phyloP scores from a whole-genome alignment of 345 rosid species.

The Adansonia digitata region DNA sequence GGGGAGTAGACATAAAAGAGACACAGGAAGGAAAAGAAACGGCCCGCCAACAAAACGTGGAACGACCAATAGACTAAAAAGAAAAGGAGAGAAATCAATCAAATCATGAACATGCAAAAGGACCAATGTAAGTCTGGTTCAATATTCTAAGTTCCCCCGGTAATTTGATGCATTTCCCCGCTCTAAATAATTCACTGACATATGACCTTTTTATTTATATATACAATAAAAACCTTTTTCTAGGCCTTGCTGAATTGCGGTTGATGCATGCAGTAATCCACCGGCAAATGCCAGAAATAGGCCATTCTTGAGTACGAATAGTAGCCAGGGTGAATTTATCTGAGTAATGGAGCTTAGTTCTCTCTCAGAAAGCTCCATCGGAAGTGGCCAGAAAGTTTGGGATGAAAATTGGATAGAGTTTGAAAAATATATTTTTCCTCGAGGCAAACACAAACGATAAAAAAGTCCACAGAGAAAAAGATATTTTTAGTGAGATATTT shows the following conservation, averaged over 20 bases:
- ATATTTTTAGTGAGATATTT: slow-evolving; percentile 13
- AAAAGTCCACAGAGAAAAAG: neutral
- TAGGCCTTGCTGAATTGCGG: neutral
- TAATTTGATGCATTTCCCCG: neutral
- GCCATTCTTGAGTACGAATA: neutral
- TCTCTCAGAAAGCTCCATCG: slow-evolving; percentile 1
- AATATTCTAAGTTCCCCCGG: neutral
- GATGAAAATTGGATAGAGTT: slow-evolving; percentile 6
- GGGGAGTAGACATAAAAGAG: neutral
- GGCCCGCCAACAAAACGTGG: neutral
- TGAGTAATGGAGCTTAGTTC: neutral
- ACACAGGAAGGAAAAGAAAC: neutral
- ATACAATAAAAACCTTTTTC: neutral
- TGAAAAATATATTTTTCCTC: neutral
- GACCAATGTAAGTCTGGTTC: neutral
- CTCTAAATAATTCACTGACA: neutral
- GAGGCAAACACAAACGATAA: neutral
- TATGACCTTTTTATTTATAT: neutral
- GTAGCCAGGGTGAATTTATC: neutral
- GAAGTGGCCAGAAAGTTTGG: neutral
- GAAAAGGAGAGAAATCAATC: neutral
- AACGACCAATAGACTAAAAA: neutral
- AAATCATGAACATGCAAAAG: neutral
- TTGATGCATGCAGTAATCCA: neutral
- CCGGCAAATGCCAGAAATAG: slow-evolving; percentile 1